Evolutionary conservation across 129 eudicot species (phyloP), one percentile per base, ranked within the genome.

Genomic region (Dittrichia graveolens): DNA sequence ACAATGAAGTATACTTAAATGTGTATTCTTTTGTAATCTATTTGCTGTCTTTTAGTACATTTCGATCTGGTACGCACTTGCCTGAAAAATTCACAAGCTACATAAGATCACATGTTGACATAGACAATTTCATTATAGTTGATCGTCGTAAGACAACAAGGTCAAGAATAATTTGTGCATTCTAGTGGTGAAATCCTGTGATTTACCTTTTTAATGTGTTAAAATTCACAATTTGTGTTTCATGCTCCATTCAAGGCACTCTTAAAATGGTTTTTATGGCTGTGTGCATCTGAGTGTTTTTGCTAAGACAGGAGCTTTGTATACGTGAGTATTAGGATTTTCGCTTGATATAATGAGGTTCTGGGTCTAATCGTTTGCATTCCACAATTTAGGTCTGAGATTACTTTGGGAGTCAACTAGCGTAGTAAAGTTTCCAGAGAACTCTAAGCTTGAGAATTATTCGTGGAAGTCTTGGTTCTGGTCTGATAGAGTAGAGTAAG

Each of bases 51-150:
- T 16, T 49, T 50, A 74, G 54, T 74, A 63, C 12, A 63, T 6
- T 41, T 18, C 39, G 56, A 7, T 61, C 35, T 73, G 78, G 47
- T 73, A 13, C 16, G 11, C 34, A 12, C 41, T 31, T 62, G 49
- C 31, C 9, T 62, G 78, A 62, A 62, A 62, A 46, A 46, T 48
- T 46, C 41, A 16, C 44, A 61, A 61, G 75, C 39, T 45, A 19
- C 57, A 19, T 43, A 42, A 71, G 44, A 56, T 71, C 34, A 49
- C 78, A 74, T 61, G 44, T 49, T 50, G 78, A 64, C 49, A 43
- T 19, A 42, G 24, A 14, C 35, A 42, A 71, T 19, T 24, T 8
- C 40, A 9, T 48, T 48, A 7, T 35, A 34, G 73, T 18, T 67
- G 46, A 48, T 68, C 56, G 35, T 68, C 50, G 18, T 18, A 19